These are phyloP conservation scores for Athelia psychrophila DNA, from an alignment of 1,284 basidiomycete genomes.

Conservation along the genomic window DNA sequence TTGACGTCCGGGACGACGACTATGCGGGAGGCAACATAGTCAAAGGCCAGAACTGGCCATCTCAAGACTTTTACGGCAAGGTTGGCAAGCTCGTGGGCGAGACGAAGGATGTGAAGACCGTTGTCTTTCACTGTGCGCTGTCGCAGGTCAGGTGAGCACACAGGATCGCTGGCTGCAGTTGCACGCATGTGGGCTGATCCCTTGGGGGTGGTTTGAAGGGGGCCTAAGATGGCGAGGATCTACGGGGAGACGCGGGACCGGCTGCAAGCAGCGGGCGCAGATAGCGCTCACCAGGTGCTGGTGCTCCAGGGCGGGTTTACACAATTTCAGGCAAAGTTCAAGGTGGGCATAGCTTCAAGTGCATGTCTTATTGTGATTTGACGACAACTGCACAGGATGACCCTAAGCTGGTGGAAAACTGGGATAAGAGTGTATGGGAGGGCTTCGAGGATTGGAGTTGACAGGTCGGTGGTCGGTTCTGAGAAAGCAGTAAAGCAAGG, in stretches of 20 bases:
- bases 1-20: slow-evolving; percentile 80
- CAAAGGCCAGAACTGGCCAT: slow-evolving; percentile 59
- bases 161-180: slow-evolving; percentile 1
- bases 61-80: slow-evolving; percentile 48
- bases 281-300: slow-evolving; percentile 48
- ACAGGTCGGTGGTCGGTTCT: slow-evolving; percentile 4
- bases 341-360: slow-evolving; percentile 36
- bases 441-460: slow-evolving; percentile 34
- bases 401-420: slow-evolving; percentile 69
- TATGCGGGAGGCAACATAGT: slow-evolving; percentile 74
- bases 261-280: slow-evolving; percentile 34
- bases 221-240: slow-evolving; percentile 38
- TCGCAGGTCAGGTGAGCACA: slow-evolving; percentile 67
- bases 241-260: slow-evolving; percentile 59
- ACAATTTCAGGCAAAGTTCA: slow-evolving; percentile 66
- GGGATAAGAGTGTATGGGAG: slow-evolving; percentile 61
- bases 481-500: neutral
- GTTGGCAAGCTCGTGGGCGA: slow-evolving; percentile 58
- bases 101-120: slow-evolving; percentile 55
- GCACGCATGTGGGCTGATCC: neutral
- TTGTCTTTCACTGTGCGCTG: slow-evolving; percentile 75
- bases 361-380: neutral
- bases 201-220: slow-evolving; percentile 3
- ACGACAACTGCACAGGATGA: slow-evolving; percentile 47
- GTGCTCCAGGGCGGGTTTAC: slow-evolving; percentile 71